Percentiles rank a stretch among this genome's conserved stretches.
Evolutionary conservation across 768 basidiomycete genomes (phyloP).

Genomic region (Leccinum rimulosum): DNA sequence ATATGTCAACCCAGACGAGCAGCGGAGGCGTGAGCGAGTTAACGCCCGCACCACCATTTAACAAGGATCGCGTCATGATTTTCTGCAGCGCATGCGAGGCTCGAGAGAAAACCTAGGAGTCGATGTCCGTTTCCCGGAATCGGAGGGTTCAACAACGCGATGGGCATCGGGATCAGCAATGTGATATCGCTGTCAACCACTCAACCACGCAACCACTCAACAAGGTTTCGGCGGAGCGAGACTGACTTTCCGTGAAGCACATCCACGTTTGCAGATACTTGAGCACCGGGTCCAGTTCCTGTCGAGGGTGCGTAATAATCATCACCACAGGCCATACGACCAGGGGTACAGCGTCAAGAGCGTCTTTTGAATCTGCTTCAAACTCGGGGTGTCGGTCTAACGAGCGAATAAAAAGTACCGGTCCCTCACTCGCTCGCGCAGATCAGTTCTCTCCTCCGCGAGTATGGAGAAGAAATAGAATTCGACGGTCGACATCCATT

Average conservation of each 20-base stretch:
- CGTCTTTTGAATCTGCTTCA: slow-evolving; percentile 65
- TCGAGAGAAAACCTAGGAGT: slow-evolving; percentile 56
- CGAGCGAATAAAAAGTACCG: background rate
- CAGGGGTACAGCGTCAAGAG: slow-evolving; percentile 67
- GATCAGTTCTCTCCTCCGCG: slow-evolving; percentile 80
- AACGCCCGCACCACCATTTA: slow-evolving; percentile 54
- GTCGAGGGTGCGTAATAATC: slow-evolving; percentile 46
- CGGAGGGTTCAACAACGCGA: slow-evolving; percentile 40
- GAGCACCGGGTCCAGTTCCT: too few species aligned
- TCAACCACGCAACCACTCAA: slow-evolving; percentile 2
- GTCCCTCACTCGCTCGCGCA: slow-evolving; percentile 65
- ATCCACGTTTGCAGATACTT: too few species aligned
- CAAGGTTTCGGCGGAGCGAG: too few species aligned
- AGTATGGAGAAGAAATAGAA: slow-evolving; percentile 75
- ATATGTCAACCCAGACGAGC: slow-evolving; percentile 65
- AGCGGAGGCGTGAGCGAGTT: slow-evolving; percentile 81
- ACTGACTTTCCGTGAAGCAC: too few species aligned
- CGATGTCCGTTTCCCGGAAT: slow-evolving; percentile 32
- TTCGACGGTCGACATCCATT: slow-evolving; percentile 50
- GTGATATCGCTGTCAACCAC: slow-evolving; percentile 43
- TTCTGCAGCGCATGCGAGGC: slow-evolving; percentile 51
- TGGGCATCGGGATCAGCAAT: slow-evolving; percentile 52
- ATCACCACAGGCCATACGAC: slow-evolving; percentile 65
- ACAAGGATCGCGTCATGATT: too few species aligned
- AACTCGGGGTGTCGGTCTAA: slow-evolving; percentile 7